Conservation (phyloP, 2,329 filamentous ascomycete genomes). For the Aspergillus amoenus region DNA sequence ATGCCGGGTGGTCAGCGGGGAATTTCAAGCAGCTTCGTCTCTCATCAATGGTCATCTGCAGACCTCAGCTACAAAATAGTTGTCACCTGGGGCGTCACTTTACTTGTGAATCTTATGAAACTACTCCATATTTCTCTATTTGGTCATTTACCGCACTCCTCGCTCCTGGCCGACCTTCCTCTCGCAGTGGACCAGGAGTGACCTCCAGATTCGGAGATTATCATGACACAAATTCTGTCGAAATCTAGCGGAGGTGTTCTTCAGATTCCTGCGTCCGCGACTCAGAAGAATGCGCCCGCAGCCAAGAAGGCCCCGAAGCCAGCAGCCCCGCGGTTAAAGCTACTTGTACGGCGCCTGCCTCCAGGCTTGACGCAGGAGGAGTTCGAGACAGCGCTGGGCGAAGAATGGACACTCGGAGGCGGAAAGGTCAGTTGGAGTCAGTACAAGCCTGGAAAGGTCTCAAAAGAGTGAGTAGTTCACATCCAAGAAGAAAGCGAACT, state of each 20-base stretch:
- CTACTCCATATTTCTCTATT: background rate
- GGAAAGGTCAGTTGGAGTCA: slow-evolving; percentile 83
- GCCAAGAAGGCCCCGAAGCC: slow-evolving; percentile 48
- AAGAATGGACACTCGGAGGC: slow-evolving; percentile 76
- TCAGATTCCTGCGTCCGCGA: slow-evolving; percentile 49
- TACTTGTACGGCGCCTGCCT: slow-evolving; percentile 79
- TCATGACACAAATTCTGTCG: slow-evolving; percentile 30
- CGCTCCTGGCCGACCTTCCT: background rate
- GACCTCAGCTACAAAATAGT: background rate
- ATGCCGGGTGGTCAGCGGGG: slow-evolving; percentile 11
- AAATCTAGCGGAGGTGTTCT: slow-evolving; percentile 54
- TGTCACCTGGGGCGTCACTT: background rate
- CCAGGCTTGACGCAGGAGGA: slow-evolving; percentile 81
- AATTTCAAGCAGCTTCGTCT: background rate
- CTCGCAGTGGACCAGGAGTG: background rate
- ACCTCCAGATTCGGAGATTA: background rate
- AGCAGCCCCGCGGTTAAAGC: slow-evolving; percentile 69
- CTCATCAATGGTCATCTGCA: slow-evolving; percentile 1
- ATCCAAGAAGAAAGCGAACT: background rate
- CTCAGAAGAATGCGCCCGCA: slow-evolving; percentile 45
- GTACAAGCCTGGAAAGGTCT: slow-evolving; percentile 73
- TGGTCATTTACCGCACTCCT: background rate
- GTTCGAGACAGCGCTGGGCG: slow-evolving; percentile 69
- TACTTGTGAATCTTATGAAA: background rate
- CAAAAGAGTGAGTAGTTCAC: slow-evolving; percentile 66